A percentile compares a stretch with the other conserved stretches of the same genome.
Evolutionary conservation across 1,284 basidiomycete genomes (phyloP).

Genomic region (Rhodofomes roseus): DNA sequence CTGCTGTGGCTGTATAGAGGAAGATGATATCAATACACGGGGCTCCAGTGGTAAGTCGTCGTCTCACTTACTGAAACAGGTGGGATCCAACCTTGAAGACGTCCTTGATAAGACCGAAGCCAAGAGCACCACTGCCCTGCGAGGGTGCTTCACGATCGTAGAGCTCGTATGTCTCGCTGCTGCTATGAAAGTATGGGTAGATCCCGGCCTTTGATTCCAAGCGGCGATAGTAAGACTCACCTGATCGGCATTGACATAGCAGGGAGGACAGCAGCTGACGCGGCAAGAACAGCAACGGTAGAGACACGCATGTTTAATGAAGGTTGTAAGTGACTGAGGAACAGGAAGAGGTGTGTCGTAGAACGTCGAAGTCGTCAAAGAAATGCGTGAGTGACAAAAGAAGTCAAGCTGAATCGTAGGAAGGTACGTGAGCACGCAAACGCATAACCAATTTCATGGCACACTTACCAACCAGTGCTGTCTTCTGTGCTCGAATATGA

Average conservation of each 20-base stretch:
- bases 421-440: background rate
- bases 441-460: accelerated
- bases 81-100: background rate
- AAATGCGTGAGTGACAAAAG: background rate
- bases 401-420: background rate
- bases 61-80: background rate
- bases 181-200: background rate
- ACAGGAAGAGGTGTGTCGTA: background rate
- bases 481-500: background rate
- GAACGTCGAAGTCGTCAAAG: background rate
- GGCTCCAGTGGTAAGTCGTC: too few species aligned
- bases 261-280: background rate
- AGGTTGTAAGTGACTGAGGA: too few species aligned
- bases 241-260: background rate
- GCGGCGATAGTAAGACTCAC: too few species aligned
- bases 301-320: background rate
- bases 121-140: background rate
- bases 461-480: constrained; percentile 2
- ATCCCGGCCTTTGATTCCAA: too few species aligned
- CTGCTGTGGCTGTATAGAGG: background rate
- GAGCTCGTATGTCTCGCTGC: background rate
- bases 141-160: background rate
- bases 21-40: background rate
- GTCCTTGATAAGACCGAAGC: background rate
- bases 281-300: background rate